A percentile compares a stretch with the other conserved stretches of the same genome.
Conservation (phyloP, 805 yeast species). For the Wickerhamiella domercqiae region DNA sequence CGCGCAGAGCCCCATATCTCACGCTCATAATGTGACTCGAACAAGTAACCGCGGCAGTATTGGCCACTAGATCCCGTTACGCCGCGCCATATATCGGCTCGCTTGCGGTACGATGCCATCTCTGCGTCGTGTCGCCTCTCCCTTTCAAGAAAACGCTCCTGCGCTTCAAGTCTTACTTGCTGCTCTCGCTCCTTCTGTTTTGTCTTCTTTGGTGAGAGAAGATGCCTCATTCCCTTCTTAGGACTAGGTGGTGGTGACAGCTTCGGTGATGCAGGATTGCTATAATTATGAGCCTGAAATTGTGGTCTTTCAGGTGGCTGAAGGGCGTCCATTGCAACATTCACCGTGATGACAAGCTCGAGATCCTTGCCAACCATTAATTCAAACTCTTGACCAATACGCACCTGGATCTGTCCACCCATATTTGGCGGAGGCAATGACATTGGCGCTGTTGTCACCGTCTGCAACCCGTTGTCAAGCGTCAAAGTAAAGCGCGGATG, state of each 20-base stretch:
- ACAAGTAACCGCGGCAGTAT: slow-evolving; percentile 63
- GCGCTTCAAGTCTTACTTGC: neutral
- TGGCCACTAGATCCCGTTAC: slow-evolving; percentile 77
- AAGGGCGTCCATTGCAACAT: slow-evolving; percentile 34
- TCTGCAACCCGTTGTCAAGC: slow-evolving; percentile 20
- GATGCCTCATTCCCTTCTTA: slow-evolving; percentile 16
- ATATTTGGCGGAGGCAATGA: slow-evolving; percentile 14
- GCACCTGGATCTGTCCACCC: slow-evolving; percentile 9
- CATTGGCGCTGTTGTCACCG: slow-evolving; percentile 16
- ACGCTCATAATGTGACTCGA: slow-evolving; percentile 41
- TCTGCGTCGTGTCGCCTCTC: slow-evolving; percentile 11
- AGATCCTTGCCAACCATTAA: slow-evolving; percentile 44
- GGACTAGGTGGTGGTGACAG: slow-evolving; percentile 9
- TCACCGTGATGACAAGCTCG: slow-evolving; percentile 58
- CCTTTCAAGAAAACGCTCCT: slow-evolving; percentile 1
- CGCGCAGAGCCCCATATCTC: slow-evolving; percentile 39
- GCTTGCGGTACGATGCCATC: slow-evolving; percentile 11
- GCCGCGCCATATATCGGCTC: slow-evolving; percentile 34
- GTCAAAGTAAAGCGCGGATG: slow-evolving; percentile 17
- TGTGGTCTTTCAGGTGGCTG: slow-evolving; percentile 20
- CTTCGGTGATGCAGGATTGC: neutral
- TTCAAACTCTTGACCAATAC: slow-evolving; percentile 55
- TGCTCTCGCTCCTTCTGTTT: slow-evolving; percentile 2
- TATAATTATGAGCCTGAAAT: neutral
- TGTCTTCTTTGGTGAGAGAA: slow-evolving; percentile 14